A percentile compares a stretch with the other conserved stretches of the same genome.
Conservation (phyloP, 805 yeast species). For the Suhomyces xylopsoci region DNA sequence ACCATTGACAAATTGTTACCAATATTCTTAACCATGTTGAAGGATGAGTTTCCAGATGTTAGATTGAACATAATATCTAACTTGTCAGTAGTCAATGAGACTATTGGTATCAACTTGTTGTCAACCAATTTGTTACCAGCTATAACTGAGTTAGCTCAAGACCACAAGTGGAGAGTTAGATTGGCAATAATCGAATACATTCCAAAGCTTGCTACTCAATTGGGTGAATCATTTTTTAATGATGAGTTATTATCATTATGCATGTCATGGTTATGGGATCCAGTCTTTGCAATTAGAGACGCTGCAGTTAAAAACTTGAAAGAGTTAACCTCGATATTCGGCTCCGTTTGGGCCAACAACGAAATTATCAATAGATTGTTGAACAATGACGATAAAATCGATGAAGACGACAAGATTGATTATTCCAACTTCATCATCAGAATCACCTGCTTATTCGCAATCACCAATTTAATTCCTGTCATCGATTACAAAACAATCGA, state of each 20-base stretch:
- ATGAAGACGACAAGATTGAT: constrained; percentile 36
- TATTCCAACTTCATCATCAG: constrained; percentile 83
- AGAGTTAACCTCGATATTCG: constrained; percentile 81
- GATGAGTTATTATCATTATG: constrained; percentile 87
- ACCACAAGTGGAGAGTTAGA: constrained; percentile 96
- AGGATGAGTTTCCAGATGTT: constrained; percentile 96
- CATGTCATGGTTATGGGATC: constrained; percentile 98
- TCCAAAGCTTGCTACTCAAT: constrained; percentile 89
- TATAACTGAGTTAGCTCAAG: constrained; percentile 92
- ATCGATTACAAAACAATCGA: constrained; percentile 55
- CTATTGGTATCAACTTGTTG: constrained; percentile 84
- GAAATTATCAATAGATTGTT: constrained; percentile 80
- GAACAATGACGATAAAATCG: constrained; percentile 25
- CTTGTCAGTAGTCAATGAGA: constrained; percentile 87
- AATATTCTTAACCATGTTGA: constrained; percentile 85
- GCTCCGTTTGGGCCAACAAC: constrained; percentile 86
- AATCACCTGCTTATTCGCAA: constrained; percentile 84
- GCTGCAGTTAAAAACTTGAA: constrained; percentile 88
- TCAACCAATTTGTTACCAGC: constrained; percentile 92
- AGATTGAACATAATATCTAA: constrained; percentile 91
- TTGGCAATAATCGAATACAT: constrained; percentile 95
- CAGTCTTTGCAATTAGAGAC: constrained; percentile 91
- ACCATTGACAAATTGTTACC: constrained; percentile 84
- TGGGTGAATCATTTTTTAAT: constrained; percentile 91
- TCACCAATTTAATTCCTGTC: constrained; percentile 78